Conservation (phyloP, 352 stramenopile genomes). For the Globisporangium apiculatum region DNA sequence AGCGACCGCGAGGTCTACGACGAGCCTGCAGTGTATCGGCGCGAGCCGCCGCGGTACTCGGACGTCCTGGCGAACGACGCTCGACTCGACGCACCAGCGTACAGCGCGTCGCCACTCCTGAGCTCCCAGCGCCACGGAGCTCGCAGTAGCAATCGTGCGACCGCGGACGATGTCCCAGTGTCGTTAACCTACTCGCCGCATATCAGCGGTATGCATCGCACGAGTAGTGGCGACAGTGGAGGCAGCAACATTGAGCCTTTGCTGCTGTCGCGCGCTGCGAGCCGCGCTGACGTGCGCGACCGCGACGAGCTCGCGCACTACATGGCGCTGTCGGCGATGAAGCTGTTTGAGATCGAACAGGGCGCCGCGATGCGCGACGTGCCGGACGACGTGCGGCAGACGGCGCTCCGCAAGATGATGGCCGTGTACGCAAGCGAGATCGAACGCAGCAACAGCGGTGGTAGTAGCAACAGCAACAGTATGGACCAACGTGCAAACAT, state of each 20-base stretch:
- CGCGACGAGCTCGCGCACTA: conserved; percentile 40
- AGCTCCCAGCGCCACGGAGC: not conserved
- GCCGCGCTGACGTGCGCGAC: conserved; percentile 4
- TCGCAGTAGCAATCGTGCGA: not conserved
- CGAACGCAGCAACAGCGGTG: conserved; percentile 21
- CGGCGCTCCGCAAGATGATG: conserved; percentile 66
- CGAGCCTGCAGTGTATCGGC: not conserved
- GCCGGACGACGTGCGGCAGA: conserved; percentile 46
- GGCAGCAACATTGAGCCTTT: not conserved
- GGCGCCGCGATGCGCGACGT: conserved; percentile 30
- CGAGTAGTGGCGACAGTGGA: not conserved
- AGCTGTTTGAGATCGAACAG: conserved; percentile 66
- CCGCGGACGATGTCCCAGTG: not conserved
- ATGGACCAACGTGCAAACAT: conserved; percentile 2
- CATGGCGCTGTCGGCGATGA: conserved; percentile 71
- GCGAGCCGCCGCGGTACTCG: conserved; percentile 5
- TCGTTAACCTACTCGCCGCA: conserved; percentile 1
- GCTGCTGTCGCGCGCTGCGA: not conserved
- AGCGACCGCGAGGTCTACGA: not conserved
- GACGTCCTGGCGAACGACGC: not conserved
- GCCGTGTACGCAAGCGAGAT: conserved; percentile 72
- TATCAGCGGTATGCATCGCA: not conserved
- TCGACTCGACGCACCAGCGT: not conserved
- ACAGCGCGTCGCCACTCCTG: too few relatives aligned
- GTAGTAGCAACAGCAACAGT: not conserved